Base-by-base conservation (phyloP, 768 basidiomycete genomes). In the Auricularia heimuer region DNA sequence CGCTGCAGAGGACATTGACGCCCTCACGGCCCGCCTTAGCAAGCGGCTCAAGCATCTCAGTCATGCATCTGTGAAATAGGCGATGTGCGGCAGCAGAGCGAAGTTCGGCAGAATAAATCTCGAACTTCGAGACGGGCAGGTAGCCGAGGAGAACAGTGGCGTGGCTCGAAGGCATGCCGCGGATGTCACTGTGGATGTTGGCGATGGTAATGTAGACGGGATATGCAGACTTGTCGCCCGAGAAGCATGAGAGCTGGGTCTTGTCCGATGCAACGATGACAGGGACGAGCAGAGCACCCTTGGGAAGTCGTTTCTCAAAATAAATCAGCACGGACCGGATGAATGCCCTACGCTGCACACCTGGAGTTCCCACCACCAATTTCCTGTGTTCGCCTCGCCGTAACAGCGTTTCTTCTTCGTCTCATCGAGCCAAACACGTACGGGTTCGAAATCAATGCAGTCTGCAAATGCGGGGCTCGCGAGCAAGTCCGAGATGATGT, bases 151-250 rank as follows among this genome's bases (percentile, higher is more conserved):
- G 69, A 0, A 80, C 68, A 11, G 69, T 71, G 0, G 75, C 78
- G 18, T 72, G 73, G 3, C 63, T 24, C 0, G 75, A 77, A 1
- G 78, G 77, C 63, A 80, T 70, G 0, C 74, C 67, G 0, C 76
- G 68, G 12, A 79, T 74, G 1, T 74, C 69, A 63, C 81, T 82
- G 0, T 75, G 72, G 3, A 83, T 70, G 63, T 79, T 80, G 0
- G 77, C 80, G 36, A 80, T 70, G 2, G 79, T 77, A 0, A 81
- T 65, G 67, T 82, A 82, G 0, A 82, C 75, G 0, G 81, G 81
- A 68, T 77, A 82, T 7, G 78, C 65, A n/a, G 39, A 62, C 16
- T 36, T 62, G 14, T 66, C 42, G n/a, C 66, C 66, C 36, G 66
- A 66, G 54, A 65, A 67, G 10, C 36, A 14, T 12, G 68, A 67